These are phyloP conservation scores for Rosellinia necatrix DNA, from an alignment of 2,329 filamentous ascomycete species.

Conservation along the genomic window DNA sequence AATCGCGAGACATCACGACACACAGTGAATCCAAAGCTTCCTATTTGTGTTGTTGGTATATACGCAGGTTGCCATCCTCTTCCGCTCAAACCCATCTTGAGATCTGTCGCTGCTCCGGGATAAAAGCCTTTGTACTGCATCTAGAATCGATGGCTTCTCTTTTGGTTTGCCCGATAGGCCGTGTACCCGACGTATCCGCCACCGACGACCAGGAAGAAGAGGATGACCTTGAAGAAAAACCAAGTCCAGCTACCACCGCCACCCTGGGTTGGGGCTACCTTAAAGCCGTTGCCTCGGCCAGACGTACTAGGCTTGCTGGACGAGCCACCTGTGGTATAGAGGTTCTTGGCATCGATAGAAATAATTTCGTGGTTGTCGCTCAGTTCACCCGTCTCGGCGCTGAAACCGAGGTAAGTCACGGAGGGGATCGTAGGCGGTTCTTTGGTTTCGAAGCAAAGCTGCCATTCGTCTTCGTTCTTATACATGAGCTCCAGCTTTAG, in stretches of 20 bases:
- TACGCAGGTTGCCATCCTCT: constrained; percentile 26
- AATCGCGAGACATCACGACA: constrained; percentile 27
- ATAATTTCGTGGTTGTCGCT: constrained; percentile 98
- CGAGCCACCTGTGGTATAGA: constrained; percentile 70
- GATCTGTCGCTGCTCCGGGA: not conserved
- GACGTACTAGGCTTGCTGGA: constrained; percentile 45
- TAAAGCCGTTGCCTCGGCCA: constrained; percentile 42
- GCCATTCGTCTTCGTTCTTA: constrained; percentile 88
- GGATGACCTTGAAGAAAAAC: constrained; percentile 78
- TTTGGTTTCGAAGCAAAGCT: constrained; percentile 79
- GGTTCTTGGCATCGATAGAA: constrained; percentile 80
- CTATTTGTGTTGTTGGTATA: constrained; percentile 32
- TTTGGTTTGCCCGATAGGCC: constrained; percentile 71
- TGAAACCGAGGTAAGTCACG: constrained; percentile 76
- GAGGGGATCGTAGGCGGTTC: constrained; percentile 77
- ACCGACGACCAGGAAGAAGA: constrained; percentile 71
- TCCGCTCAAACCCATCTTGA: constrained; percentile 14
- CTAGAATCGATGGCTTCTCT: constrained; percentile 63
- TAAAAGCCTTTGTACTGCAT: not conserved
- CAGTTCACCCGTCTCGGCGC: constrained; percentile 91
- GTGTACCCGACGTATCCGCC: constrained; percentile 88
- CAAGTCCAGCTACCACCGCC: constrained; percentile 62
- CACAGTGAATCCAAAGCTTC: constrained; percentile 21
- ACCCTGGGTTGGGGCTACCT: constrained; percentile 44
- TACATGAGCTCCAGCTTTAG: constrained; percentile 92